Evolutionary conservation across 306 rosid genomes (phyloP).

Genomic region (Ochetophila trinervis): DNA sequence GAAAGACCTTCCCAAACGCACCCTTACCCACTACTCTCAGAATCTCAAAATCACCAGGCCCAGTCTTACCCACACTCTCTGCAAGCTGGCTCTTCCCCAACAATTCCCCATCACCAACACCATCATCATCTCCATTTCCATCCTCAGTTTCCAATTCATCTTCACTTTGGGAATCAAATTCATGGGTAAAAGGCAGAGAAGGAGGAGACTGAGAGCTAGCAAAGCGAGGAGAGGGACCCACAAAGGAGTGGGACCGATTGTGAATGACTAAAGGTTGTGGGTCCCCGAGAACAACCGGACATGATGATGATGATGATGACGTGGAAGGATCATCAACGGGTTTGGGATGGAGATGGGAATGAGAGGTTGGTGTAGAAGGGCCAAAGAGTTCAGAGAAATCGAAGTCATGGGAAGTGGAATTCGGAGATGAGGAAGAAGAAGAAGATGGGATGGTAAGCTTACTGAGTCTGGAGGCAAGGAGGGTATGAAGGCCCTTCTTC

Average conservation of each 20-base stretch:
- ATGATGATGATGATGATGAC: conserved; percentile 23
- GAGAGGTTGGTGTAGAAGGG: conserved; percentile 27
- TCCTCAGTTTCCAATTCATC: conserved; percentile 19
- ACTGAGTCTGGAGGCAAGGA: conserved; percentile 51
- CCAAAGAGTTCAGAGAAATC: conserved; percentile 47
- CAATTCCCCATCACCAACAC: background rate
- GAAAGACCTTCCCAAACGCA: conserved; percentile 90
- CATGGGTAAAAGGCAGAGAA: conserved; percentile 37
- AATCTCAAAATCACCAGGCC: conserved; percentile 77
- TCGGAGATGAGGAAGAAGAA: conserved; percentile 34
- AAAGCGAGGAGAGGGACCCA: conserved; percentile 86
- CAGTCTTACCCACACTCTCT: conserved; percentile 40
- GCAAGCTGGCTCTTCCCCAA: conserved; percentile 1
- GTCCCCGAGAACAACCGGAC: conserved; percentile 27
- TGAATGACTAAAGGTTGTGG: conserved; percentile 49
- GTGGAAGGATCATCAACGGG: conserved; percentile 1
- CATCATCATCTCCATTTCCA: conserved; percentile 7
- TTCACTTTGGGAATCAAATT: conserved; percentile 41
- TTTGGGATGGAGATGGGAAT: background rate
- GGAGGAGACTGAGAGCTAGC: conserved; percentile 34
- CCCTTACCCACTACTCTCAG: conserved; percentile 80
- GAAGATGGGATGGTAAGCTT: conserved; percentile 62
- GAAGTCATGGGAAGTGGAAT: conserved; percentile 36
- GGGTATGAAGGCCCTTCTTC: conserved; percentile 38
- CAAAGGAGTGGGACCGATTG: conserved; percentile 90